Evolutionary conservation across 225 moss, liverwort and hornwort genomes (phyloP).

Genomic region (Neckera pumila): DNA sequence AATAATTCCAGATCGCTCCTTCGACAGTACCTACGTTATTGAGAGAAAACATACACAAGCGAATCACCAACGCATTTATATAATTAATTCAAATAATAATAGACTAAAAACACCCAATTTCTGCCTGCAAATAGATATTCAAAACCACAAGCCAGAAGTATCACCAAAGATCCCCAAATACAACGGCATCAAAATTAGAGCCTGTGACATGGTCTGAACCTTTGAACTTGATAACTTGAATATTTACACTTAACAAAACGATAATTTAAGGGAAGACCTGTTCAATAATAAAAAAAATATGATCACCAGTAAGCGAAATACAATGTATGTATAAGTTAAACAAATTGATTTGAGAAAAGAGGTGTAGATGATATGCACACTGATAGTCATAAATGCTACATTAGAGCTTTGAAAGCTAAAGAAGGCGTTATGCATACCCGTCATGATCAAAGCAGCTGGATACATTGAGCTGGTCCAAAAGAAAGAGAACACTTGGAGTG

Average conservation of each 20-base stretch:
- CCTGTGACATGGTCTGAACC: background rate
- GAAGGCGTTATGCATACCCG: slow-evolving; percentile 16
- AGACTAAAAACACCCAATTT: background rate
- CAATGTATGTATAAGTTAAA: background rate
- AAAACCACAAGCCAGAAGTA: background rate
- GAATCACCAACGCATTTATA: background rate
- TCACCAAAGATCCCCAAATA: background rate
- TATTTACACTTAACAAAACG: background rate
- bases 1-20: background rate
- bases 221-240: background rate
- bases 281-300: background rate
- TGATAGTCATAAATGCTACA: background rate
- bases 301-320: background rate
- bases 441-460: slow-evolving; percentile 61
- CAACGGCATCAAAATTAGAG: background rate
- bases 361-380: background rate
- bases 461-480: slow-evolving; percentile 52
- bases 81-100: background rate
- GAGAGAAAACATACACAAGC: background rate
- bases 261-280: background rate
- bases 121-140: background rate
- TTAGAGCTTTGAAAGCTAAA: background rate
- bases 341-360: background rate
- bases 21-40: background rate
- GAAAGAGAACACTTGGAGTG: slow-evolving; percentile 44